Percentiles rank a stretch among this genome's conserved stretches.
Conservation (phyloP, 1,284 basidiomycete species). For the Inonotus hispidus region DNA sequence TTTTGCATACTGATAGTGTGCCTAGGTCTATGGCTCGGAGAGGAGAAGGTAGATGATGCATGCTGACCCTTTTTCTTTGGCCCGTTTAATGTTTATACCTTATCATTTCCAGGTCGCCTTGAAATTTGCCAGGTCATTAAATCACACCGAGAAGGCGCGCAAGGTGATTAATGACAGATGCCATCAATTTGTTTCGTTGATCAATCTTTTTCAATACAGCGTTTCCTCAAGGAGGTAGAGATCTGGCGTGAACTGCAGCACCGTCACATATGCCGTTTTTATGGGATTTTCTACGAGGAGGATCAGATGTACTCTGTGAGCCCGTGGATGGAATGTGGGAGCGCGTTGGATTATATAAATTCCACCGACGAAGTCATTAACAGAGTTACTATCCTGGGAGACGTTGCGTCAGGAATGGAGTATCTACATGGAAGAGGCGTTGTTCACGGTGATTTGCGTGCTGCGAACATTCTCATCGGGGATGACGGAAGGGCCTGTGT, state of each 20-base stretch:
- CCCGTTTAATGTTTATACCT: slow-evolving; percentile 26
- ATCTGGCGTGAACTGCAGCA: slow-evolving; percentile 39
- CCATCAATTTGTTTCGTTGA: neutral
- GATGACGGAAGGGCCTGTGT: slow-evolving; percentile 32
- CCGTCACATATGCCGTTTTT: slow-evolving; percentile 35
- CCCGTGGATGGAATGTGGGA: slow-evolving; percentile 42
- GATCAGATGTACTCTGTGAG: slow-evolving; percentile 27
- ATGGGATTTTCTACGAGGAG: slow-evolving; percentile 27
- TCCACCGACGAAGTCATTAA: slow-evolving; percentile 28
- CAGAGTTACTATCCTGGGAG: slow-evolving; percentile 32
- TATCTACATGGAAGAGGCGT: slow-evolving; percentile 38
- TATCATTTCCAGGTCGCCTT: slow-evolving; percentile 28
- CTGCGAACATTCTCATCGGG: slow-evolving; percentile 38
- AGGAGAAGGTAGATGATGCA: too few species aligned
- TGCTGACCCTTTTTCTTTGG: slow-evolving; percentile 25
- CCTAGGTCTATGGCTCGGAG: too few species aligned
- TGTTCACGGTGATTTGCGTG: slow-evolving; percentile 43
- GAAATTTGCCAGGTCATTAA: slow-evolving; percentile 29
- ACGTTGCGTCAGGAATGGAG: slow-evolving; percentile 35
- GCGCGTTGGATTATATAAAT: slow-evolving; percentile 31
- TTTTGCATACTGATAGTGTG: neutral
- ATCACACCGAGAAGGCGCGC: slow-evolving; percentile 30
- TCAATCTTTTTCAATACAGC: slow-evolving; percentile 23
- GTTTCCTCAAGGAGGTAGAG: slow-evolving; percentile 36
- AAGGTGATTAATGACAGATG: slow-evolving; percentile 24